These are phyloP conservation scores for Skeletonema tropicum DNA, from an alignment of 108 stramenopile genomes.

Conservation along the genomic window DNA sequence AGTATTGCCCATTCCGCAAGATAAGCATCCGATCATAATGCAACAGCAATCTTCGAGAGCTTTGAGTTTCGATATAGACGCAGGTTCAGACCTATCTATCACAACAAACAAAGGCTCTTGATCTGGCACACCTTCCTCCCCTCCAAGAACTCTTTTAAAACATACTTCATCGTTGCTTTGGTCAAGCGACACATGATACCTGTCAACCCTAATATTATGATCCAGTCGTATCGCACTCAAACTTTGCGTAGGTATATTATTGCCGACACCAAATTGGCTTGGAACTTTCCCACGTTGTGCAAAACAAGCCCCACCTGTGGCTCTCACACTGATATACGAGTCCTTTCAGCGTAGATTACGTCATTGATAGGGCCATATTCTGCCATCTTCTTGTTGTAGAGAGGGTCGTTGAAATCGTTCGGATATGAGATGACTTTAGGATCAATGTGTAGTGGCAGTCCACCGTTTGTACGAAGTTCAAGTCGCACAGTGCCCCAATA, in stretches of 20 bases:
- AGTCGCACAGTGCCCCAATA: not conserved
- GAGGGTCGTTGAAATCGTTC: not conserved
- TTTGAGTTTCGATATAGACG: not conserved
- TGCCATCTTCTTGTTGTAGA: constrained; percentile 13
- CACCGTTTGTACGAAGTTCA: constrained; percentile 3
- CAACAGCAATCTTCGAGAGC: constrained; percentile 11
- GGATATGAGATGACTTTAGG: constrained; percentile 16
- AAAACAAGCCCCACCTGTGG: constrained; percentile 10
- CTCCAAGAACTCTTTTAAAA: constrained; percentile 9
- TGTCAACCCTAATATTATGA: constrained; percentile 5
- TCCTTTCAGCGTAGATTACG: constrained; percentile 21
- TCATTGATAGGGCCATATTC: constrained; percentile 29
- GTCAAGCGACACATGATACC: constrained; percentile 5
- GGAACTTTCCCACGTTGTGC: constrained; percentile 15
- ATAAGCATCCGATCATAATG: constrained; percentile 13
- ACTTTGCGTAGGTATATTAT: constrained; percentile 24
- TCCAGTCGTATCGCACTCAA: constrained; percentile 12
- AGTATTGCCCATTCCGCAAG: no score
- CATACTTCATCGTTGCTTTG: not conserved
- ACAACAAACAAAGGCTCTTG: not conserved
- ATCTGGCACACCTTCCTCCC: not conserved
- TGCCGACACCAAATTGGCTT: not conserved
- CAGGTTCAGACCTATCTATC: not conserved
- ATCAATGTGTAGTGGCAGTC: constrained; percentile 11
- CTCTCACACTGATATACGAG: constrained; percentile 6